Base-by-base conservation (phyloP, 805 yeast genomes). In the Lipomyces kockii region DNA sequence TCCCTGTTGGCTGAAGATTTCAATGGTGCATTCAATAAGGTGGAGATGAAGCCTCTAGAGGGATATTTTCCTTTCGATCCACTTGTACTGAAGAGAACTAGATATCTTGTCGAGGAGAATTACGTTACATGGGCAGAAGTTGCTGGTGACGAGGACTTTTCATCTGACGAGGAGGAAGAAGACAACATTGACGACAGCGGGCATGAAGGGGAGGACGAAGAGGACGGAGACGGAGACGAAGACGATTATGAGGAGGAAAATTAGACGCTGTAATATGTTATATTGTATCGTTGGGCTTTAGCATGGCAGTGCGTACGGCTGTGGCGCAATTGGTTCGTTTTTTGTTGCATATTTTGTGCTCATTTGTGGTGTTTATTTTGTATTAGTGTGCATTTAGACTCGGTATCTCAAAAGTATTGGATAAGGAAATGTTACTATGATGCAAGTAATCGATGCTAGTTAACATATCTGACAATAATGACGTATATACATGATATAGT, bases 41-140 rank as follows among this genome's bases (percentile, higher is more conserved):
- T 37, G 11, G 60, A 49, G 20, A 62, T 68, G 65, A 55, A 34
- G 72, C 97, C 92, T 74, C 82, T 94, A 62, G 97, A 93, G 77
- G 92, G 95, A n/a, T 94, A 92, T 77, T 94, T 94, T 79, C 99
- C 99, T 12, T 94, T 91, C 77, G 98, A 94, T 80, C 99, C 99
- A 0, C 79, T 95, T 69, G 86, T 90, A 61, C 83, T 94, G 70
- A 89, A 88, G 57, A 79, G 79, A 11, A 85, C 91, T 59, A 86
- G 87, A 73, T 77, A 79, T 52, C 76, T 86, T 43, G 79, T 95
- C 64, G 80, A 83, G 39, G 82, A 79, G 5, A 83, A 83, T 67
- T 90, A 87, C 75, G 86, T 93, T 34, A 95, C 92, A 74, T 94
- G 98, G 98, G 84, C 83, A 49, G 92, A 87, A 55, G 90, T 87